Base-by-base conservation (phyloP, 345 rosid genomes). In the Physaria fendleri region DNA sequence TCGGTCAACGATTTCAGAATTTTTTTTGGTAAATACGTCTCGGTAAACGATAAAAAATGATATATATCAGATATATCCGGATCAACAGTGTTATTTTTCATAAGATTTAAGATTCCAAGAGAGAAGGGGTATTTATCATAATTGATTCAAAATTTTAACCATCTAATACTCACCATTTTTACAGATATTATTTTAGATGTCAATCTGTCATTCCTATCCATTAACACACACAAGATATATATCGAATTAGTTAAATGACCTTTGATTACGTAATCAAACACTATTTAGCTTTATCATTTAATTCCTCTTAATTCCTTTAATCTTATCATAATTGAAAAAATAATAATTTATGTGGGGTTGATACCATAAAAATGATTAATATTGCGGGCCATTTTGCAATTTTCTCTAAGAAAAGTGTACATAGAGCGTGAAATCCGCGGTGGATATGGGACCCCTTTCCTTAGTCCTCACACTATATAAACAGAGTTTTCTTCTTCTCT, bases 381-480 rank as follows among this genome's bases (percentile, higher is more conserved):
- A 22, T 0, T 32, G 1, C 4, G 62, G 62, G 38, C 21, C 29
- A 28, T 44, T 59, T 45, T 28, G 50, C 9, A 69, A 69, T 12
- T 34, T 34, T 17, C 12, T 15, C 0, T 5, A 5, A 3, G 25
- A 23, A 33, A 8, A 13, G 5, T 40, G 1, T 38, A 28, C 23
- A 60, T 2, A 44, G 35, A 62, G 68, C 74, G 59, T 69, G 64
- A 55, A 69, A 54, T 69, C 58, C 74, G 74, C 68, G 74, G 41
- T 17, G 27, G 44, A n/a, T 6, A n/a, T 6, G 16, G 43, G 68
- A 21, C 56, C 66, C 66, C 4, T 32, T 30, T 30, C 34, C 6
- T 2, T 5, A 6, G 5, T 30, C 32, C 30, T 11, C 23, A 28
- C 51, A 39, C 51, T 54, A 69, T 69, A 69, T n/a, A 29, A 69